These are phyloP conservation scores for Chiua virens DNA, from an alignment of 768 basidiomycete species.

Conservation along the genomic window DNA sequence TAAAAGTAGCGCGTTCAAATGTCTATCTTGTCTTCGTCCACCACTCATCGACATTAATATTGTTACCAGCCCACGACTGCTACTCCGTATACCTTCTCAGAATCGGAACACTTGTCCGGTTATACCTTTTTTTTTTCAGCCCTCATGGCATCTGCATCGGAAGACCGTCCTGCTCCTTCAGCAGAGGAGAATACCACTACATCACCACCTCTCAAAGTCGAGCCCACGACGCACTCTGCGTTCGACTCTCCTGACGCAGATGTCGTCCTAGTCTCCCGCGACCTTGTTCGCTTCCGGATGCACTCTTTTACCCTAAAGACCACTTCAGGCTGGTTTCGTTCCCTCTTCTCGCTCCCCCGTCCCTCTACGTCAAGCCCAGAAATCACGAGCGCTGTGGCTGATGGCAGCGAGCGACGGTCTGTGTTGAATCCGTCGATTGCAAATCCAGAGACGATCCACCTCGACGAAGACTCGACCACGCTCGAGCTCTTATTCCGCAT, in stretches of 20 bases:
- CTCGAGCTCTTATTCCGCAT: constrained; percentile 60
- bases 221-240: constrained; percentile 41
- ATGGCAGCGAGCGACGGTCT: neutral
- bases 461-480: constrained; percentile 56
- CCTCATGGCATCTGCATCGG: constrained; percentile 18
- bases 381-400: neutral
- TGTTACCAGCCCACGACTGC: too few relatives aligned
- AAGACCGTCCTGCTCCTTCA: constrained; percentile 4
- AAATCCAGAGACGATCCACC: constrained; percentile 43
- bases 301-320: constrained; percentile 59
- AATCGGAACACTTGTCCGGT: too few relatives aligned
- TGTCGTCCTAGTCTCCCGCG: constrained; percentile 49
- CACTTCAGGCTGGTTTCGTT: constrained; percentile 57
- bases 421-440: constrained; percentile 11
- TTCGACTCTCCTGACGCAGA: constrained; percentile 58
- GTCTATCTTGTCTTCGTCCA: too few relatives aligned
- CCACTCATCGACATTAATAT: too few relatives aligned
- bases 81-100: too few relatives aligned
- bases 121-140: too few relatives aligned
- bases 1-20: too few relatives aligned
- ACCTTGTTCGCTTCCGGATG: constrained; percentile 53
- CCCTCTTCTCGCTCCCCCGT: constrained; percentile 61
- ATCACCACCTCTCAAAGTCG: neutral
- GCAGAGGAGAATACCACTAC: neutral
- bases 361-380: neutral